Conservation (phyloP, 139 green algal species). For the Trebouxia sp. region DNA sequence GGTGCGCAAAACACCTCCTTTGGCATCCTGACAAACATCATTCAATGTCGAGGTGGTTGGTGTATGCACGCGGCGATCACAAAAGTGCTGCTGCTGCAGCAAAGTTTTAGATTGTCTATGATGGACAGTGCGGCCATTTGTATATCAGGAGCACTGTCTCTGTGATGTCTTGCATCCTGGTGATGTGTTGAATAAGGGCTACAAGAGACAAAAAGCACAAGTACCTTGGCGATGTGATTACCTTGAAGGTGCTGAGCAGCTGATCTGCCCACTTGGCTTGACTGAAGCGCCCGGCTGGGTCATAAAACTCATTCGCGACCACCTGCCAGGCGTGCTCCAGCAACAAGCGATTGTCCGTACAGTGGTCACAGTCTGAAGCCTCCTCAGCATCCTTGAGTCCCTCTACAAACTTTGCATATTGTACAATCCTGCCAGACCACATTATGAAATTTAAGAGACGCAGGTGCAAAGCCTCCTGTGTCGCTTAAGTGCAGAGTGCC, state of each 20-base stretch:
- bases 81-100: no score
- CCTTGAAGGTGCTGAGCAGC: conserved; percentile 48
- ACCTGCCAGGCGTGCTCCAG: conserved; percentile 40
- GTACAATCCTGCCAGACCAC: conserved; percentile 37
- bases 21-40: neutral
- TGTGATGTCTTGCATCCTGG: no score
- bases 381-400: conserved; percentile 2
- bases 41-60: no score
- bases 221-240: no score
- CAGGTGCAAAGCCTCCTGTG: neutral
- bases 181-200: no score
- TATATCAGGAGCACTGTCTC: no score
- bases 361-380: conserved; percentile 40
- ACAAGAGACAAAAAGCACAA: no score
- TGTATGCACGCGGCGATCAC: no score
- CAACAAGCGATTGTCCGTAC: conserved; percentile 55
- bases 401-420: conserved; percentile 51
- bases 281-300: conserved; percentile 45
- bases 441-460: neutral
- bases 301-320: conserved; percentile 62
- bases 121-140: no score
- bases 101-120: no score
- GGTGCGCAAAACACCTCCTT: neutral
- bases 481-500: neutral
- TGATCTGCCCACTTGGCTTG: conserved; percentile 56